Evolutionary conservation across 768 basidiomycete genomes (phyloP).

Genomic region (Lentinula aciculospora): DNA sequence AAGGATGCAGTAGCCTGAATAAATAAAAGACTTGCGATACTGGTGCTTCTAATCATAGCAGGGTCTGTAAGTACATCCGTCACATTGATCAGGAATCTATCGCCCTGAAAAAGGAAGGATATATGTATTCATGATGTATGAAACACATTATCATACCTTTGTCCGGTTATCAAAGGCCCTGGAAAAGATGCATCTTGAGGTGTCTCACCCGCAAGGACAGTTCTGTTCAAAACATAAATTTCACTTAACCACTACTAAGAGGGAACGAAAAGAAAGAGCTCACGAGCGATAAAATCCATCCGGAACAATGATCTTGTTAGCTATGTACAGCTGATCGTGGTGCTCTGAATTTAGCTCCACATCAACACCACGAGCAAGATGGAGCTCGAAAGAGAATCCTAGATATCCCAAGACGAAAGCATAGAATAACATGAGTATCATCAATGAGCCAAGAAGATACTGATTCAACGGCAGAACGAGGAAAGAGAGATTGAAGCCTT

Average conservation of each 20-base stretch:
- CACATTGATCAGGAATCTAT: conserved; percentile 41
- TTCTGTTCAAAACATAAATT: too few relatives aligned
- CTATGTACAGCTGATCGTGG: conserved; percentile 5
- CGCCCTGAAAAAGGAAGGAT: conserved; percentile 27
- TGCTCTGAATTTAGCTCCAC: neutral
- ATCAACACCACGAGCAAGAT: too few relatives aligned
- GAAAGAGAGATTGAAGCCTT: too few relatives aligned
- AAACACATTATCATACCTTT: too few relatives aligned
- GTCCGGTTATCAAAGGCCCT: conserved; percentile 23
- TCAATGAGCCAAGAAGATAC: too few relatives aligned
- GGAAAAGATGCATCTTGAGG: conserved; percentile 17
- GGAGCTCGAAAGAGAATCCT: too few relatives aligned
- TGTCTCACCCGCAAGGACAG: conserved; percentile 25
- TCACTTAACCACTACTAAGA: too few relatives aligned
- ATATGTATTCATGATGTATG: too few relatives aligned
- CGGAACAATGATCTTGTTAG: conserved; percentile 7
- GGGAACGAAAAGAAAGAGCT: neutral
- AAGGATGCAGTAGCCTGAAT: too few relatives aligned
- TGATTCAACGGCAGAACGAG: too few relatives aligned
- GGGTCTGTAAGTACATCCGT: conserved; percentile 39
- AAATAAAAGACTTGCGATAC: conserved; percentile 39
- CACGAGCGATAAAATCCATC: conserved; percentile 12
- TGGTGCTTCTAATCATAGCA: conserved; percentile 44
- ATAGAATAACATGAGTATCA: too few relatives aligned
- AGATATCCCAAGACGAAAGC: too few relatives aligned